These are phyloP conservation scores for Tulasnella sp. DNA, from an alignment of 768 basidiomycete species.

Conservation along the genomic window DNA sequence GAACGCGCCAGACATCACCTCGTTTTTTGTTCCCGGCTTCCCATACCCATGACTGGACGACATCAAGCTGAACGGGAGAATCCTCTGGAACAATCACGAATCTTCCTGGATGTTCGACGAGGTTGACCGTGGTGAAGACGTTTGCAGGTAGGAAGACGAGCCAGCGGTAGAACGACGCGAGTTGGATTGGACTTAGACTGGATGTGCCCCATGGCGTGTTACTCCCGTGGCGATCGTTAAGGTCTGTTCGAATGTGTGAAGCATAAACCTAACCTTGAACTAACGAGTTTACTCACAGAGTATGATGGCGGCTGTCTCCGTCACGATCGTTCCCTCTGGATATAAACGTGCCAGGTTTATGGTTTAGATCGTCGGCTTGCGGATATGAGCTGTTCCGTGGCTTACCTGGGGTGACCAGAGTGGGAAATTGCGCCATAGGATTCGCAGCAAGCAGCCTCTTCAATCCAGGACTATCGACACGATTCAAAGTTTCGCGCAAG, in stretches of 20 bases:
- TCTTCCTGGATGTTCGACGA: constrained; percentile 10
- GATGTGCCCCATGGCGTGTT: constrained; percentile 1
- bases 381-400: too few relatives aligned
- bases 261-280: not conserved
- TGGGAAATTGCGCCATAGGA: constrained; percentile 10
- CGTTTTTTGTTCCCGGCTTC: not conserved
- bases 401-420: constrained; percentile 3
- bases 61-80: not conserved
- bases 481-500: not conserved
- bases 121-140: constrained; percentile 12
- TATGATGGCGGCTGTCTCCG: constrained; percentile 6
- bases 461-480: constrained; percentile 2
- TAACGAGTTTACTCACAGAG: not conserved
- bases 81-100: constrained; percentile 8
- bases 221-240: constrained; percentile 1
- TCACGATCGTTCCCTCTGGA: not conserved
- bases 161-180: constrained; percentile 6
- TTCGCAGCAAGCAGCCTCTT: constrained; percentile 1
- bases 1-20: constrained; percentile 2
- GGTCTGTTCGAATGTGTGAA: not conserved
- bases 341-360: too few relatives aligned
- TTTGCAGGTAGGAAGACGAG: constrained; percentile 13
- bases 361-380: too few relatives aligned
- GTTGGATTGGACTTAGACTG: not conserved
- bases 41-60: constrained; percentile 2